Evolutionary conservation across 2,329 filamentous ascomycete genomes (phyloP).

Genomic region (Paracamarosporium sp.): DNA sequence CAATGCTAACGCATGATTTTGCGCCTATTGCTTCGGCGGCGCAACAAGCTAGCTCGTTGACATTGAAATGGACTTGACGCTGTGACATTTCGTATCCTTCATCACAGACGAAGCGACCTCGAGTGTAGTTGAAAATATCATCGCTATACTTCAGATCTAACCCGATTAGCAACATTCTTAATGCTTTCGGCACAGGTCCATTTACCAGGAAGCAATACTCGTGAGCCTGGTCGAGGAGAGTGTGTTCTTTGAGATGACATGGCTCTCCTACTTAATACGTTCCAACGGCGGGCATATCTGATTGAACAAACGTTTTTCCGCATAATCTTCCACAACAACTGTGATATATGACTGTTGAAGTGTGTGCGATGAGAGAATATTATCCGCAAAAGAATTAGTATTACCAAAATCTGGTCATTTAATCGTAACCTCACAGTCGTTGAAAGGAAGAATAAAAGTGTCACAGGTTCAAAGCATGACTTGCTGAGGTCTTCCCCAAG

Average conservation of each 20-base stretch:
- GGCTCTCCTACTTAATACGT: not conserved
- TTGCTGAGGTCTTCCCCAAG: no score
- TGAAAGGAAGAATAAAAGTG: no score
- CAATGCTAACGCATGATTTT: constrained; percentile 29
- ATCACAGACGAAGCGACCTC: constrained; percentile 33
- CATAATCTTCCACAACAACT: no score
- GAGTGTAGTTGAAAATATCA: constrained; percentile 37
- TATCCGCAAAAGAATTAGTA: no score
- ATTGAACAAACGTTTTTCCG: not conserved
- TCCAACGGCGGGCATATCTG: not conserved
- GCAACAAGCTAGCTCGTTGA: constrained; percentile 31
- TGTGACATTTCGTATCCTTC: constrained; percentile 28
- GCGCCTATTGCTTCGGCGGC: constrained; percentile 34
- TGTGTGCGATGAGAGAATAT: no score
- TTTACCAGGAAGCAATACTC: not conserved
- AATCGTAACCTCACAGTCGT: no score
- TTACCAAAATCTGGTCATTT: no score
- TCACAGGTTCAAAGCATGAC: no score
- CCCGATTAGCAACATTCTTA: constrained; percentile 9
- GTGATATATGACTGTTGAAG: no score
- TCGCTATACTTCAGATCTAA: constrained; percentile 23
- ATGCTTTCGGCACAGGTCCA: not conserved
- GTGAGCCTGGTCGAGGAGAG: no score
- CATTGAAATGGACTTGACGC: constrained; percentile 35
- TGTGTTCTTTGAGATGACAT: not conserved